phyloP scores from a whole-genome alignment of 371 early-diverging fungal genomes.

The Dinochytrium kinnereticum region DNA sequence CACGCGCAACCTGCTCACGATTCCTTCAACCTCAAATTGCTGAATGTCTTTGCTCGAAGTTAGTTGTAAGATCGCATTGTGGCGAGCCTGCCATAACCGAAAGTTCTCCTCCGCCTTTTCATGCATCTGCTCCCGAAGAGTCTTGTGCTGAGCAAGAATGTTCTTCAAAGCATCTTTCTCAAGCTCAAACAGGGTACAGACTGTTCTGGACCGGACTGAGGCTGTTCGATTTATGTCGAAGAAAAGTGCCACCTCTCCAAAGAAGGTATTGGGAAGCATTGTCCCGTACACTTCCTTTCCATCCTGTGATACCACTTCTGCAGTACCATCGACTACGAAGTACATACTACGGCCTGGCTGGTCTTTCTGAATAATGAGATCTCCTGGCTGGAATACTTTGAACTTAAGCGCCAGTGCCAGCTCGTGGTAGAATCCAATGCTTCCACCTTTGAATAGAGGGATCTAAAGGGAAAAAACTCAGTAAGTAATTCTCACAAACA shows the following conservation, averaged over 20 bases:
- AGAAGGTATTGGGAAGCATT: constrained; percentile 46
- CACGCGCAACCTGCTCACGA: constrained; percentile 38
- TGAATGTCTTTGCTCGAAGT: constrained; percentile 18
- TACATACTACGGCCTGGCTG: constrained; percentile 60
- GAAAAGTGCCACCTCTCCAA: constrained; percentile 70
- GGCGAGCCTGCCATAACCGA: constrained; percentile 41
- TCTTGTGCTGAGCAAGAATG: constrained; percentile 39
- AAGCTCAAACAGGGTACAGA: constrained; percentile 50
- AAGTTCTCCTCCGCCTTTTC: constrained; percentile 50
- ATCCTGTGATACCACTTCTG: constrained; percentile 54
- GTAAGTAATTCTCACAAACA: too few species aligned
- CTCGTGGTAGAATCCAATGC: constrained; percentile 48
- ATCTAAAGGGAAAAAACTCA: too few species aligned
- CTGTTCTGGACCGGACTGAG: constrained; percentile 53
- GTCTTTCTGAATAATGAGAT: constrained; percentile 55
- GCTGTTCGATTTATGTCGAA: constrained; percentile 65
- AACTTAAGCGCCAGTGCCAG: constrained; percentile 49
- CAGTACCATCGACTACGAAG: constrained; percentile 61
- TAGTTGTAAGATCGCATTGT: constrained; percentile 31
- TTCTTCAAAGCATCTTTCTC: constrained; percentile 45
- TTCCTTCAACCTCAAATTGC: constrained; percentile 46
- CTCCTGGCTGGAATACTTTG: constrained; percentile 38
- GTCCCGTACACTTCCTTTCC: constrained; percentile 42
- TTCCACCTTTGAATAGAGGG: constrained; percentile 49
- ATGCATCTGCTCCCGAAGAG: constrained; percentile 34